Evolutionary conservation across 208 protist genomes (phyloP).

Genomic region (Leishmania mexicana): DNA sequence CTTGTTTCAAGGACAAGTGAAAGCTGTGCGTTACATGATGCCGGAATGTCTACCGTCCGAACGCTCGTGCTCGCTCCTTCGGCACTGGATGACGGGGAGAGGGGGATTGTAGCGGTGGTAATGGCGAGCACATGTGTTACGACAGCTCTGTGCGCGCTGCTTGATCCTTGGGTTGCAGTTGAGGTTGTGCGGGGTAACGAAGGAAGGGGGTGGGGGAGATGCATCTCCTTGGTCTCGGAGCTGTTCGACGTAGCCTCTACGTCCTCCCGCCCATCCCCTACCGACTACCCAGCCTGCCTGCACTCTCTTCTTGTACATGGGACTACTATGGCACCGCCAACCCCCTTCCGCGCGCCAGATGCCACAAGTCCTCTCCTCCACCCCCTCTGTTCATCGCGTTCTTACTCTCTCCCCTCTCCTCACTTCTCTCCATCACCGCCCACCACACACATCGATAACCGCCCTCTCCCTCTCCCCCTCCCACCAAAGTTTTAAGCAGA

Average conservation of each 20-base stretch:
- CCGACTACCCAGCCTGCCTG: neutral
- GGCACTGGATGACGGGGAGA: neutral
- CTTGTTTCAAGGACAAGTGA: neutral
- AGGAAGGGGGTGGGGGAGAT: neutral
- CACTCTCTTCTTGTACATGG: neutral
- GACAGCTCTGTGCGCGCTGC: neutral
- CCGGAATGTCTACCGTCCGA: neutral
- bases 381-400: neutral
- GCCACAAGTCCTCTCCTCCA: neutral
- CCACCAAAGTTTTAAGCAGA: no score
- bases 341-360: neutral
- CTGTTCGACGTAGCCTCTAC: neutral
- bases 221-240: neutral
- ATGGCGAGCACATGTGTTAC: neutral
- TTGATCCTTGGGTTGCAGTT: neutral
- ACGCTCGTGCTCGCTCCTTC: neutral
- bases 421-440: neutral
- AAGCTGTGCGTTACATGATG: neutral
- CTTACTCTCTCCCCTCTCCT: neutral
- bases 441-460: neutral
- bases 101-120: neutral
- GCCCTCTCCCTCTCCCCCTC: neutral
- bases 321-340: neutral
- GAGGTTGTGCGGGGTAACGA: neutral
- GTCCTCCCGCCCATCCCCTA: neutral